Base-by-base conservation (phyloP, 2,329 filamentous ascomycete species). In the Stachybotrys elegans region DNA sequence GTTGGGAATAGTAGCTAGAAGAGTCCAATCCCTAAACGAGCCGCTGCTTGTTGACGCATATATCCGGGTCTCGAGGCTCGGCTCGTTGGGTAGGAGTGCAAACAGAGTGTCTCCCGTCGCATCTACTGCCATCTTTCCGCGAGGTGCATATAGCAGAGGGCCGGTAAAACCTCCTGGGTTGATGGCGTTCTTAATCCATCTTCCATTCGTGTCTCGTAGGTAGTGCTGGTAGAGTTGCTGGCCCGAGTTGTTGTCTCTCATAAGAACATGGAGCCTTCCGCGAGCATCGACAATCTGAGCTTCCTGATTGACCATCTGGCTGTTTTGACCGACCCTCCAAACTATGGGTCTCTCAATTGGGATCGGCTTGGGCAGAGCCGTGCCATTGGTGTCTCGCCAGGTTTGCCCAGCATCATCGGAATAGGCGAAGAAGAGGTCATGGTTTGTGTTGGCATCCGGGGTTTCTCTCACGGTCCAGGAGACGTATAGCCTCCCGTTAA, bases 301-400 rank as follows among this genome's bases (percentile, higher is more conserved):
- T 40, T 54, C 51, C 40, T 54, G 51, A 43, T 54, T 54, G n/a
- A 54, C 44, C 38, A 52, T 48, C 7, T 48, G 48, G 43, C 46
- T 48, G 38, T 46, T 44, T 37, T 52, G 48, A 2, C 49, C 46
- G 17, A 54, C 42, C 9, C 43, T 29, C 31, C 42, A 48, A n/a
- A 49, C 46, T 7, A 52, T 13, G 17, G 42, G 35, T 8, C n/a
- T 39, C 19, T 45, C 40, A 4, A 40, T 37, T 16, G 42, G 35
- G 19, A 48, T 48, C 14, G 46, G 43, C 22, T 27, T 34, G 12
- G 32, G 14, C 5, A 48, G 40, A 5, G 25, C 5, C 5, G 25
- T 37, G 22, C 48, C 51, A 9, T 44, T 38, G 19, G 40, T 50
- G 44, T 50, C 48, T 17, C 34, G 25, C 51, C 51, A 54, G 3